Evolutionary conservation across 1,284 basidiomycete genomes (phyloP).

Genomic region (Athelia psychrophila): DNA sequence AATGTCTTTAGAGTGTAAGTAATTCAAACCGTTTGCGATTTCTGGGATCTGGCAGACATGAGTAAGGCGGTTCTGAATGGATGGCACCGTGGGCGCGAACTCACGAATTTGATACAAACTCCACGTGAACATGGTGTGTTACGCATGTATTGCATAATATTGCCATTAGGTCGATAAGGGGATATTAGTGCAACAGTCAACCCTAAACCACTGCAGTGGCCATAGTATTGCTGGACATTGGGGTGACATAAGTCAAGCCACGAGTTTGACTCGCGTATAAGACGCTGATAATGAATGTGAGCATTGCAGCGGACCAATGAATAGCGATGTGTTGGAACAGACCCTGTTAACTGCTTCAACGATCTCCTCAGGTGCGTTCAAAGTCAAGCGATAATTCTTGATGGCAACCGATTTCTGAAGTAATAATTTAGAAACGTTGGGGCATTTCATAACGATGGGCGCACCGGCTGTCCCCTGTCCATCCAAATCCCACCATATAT

Average conservation of each 20-base stretch:
- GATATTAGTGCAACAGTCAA: conserved; percentile 11
- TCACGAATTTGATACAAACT: not conserved
- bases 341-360: not conserved
- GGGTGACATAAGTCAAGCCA: not conserved
- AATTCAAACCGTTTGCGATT: conserved; percentile 17
- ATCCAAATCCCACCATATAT: not conserved
- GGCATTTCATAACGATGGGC: not conserved
- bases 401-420: not conserved
- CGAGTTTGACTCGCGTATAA: not conserved
- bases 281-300: not conserved
- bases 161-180: conserved; percentile 15
- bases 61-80: not conserved
- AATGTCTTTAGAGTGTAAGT: conserved; percentile 15
- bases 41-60: conserved; percentile 12
- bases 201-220: not conserved
- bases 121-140: conserved; percentile 14
- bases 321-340: not conserved
- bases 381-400: not conserved
- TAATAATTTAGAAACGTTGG: not conserved
- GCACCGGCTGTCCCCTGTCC: not conserved
- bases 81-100: not conserved
- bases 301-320: not conserved
- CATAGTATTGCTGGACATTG: not conserved
- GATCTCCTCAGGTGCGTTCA: not conserved
- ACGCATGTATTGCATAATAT: conserved; percentile 14